Evolutionary conservation across 78 protist species (phyloP), one percentile per base, ranked within the genome.

Genomic region (Dictyostelium purpureum): DNA sequence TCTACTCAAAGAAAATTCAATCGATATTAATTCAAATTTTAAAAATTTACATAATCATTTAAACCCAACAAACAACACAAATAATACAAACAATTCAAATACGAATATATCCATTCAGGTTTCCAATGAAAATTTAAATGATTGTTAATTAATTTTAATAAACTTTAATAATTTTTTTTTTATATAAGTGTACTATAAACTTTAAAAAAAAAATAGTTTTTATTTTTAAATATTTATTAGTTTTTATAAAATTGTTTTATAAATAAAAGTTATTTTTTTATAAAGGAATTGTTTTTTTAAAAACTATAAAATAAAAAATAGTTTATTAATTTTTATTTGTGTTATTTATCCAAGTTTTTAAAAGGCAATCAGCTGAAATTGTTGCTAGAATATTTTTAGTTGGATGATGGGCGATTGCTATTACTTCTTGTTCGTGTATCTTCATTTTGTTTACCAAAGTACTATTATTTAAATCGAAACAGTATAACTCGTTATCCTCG

Each of bases 371-470:
- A 21, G 49, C 65, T 21, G 70, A 10, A 56, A 31, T 81, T 7
- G 96, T 93, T 37, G 96, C 94, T 12, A 97, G 18, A 11, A 97
- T 0, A 78, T 94, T 96, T 38, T 65, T 28, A 43, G 73, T 79
- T 31, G 97, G 97, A 45, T 97, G 98, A 65, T 69, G 87, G 0
- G 73, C 24, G 16, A 94, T 9, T 7, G 97, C 96, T 19, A 92
- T 33, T 2, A 61, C 85, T 45, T 79, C 96, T 28, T 54, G 75
- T 37, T 88, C 65, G 4, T 56, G 78, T 11, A 88, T 70, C 28
- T 78, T 71, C 11, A 80, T 7, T 28, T 35, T 42, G 54, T 54
- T 33, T 10, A 59, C 77, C 40, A 83, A 45, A 40, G 79, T 19
- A n/a, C 89, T 90, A 5, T 51, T 71, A 7, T n/a, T 57, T 33